phyloP scores from a whole-genome alignment of 441 rosid genomes.

The Gossypium davidsonii region DNA sequence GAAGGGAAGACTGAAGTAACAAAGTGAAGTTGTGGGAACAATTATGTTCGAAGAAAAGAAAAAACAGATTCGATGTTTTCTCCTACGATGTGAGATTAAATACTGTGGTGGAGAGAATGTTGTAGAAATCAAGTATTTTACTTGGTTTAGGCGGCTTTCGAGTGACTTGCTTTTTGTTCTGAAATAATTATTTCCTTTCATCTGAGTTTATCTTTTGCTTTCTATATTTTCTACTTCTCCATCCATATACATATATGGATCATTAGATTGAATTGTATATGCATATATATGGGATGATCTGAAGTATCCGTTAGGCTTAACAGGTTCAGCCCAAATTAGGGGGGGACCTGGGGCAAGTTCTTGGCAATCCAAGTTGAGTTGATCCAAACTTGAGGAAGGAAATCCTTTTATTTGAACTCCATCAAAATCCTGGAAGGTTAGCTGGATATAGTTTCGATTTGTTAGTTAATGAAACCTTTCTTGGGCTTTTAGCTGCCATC shows the following conservation, averaged over 20 bases:
- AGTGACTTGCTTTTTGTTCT: neutral
- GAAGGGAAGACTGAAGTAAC: constrained; percentile 15
- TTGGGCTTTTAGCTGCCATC: too few relatives aligned
- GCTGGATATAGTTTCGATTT: too few relatives aligned
- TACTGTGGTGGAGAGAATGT: neutral
- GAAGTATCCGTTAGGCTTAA: too few relatives aligned
- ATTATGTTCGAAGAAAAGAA: neutral
- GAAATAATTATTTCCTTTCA: neutral
- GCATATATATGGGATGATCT: neutral
- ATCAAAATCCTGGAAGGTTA: too few relatives aligned
- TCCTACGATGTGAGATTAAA: neutral
- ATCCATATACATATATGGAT: neutral
- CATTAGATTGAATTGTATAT: neutral
- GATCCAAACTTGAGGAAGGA: too few relatives aligned
- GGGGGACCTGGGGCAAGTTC: too few relatives aligned
- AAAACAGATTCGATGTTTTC: neutral
- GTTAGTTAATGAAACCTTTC: too few relatives aligned
- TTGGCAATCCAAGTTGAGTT: too few relatives aligned
- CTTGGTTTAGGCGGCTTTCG: neutral
- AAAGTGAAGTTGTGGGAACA: neutral
- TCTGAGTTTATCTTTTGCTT: neutral
- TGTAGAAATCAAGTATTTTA: neutral
- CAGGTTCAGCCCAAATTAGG: too few relatives aligned
- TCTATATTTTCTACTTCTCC: neutral
- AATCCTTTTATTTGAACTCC: too few relatives aligned